Conservation (phyloP, 148 eudicot species). For the Diospyros kaki region DNA sequence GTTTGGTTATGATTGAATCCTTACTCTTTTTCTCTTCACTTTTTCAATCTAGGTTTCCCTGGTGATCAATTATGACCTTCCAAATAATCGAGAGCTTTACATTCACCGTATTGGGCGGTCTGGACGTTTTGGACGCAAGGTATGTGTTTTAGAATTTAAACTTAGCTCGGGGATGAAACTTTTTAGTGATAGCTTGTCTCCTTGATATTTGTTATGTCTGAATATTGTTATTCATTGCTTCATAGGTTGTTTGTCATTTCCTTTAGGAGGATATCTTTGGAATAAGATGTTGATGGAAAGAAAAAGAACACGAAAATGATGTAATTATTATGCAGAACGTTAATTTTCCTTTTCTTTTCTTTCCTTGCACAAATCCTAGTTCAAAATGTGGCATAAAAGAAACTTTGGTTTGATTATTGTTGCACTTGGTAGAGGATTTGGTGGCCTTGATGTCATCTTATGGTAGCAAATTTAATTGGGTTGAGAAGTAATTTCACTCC, state of each 20-base stretch:
- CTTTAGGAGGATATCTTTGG: neutral
- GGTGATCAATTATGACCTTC: constrained; percentile 95
- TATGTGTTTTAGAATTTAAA: constrained; percentile 10
- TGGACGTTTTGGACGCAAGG: constrained; percentile 97
- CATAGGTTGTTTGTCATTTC: neutral
- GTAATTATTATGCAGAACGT: too few relatives aligned
- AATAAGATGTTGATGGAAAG: neutral
- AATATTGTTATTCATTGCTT: neutral
- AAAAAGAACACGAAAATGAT: too few relatives aligned
- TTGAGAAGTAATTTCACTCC: too few relatives aligned
- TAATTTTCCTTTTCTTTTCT: too few relatives aligned
- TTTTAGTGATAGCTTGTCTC: neutral
- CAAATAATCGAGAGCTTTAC: constrained; percentile 92
- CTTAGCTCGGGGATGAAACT: neutral
- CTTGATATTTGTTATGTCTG: neutral
- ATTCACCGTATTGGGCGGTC: constrained; percentile 98
- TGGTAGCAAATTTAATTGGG: too few relatives aligned
- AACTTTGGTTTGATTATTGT: too few relatives aligned
- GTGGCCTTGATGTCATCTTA: too few relatives aligned
- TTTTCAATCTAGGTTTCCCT: constrained; percentile 60
- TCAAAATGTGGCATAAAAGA: too few relatives aligned
- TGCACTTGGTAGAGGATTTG: too few relatives aligned
- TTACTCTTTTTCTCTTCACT: neutral
- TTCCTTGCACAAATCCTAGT: too few relatives aligned
- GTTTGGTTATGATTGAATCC: neutral